Conservation (phyloP, 148 eudicot species). For the Rhododendron molle region DNA sequence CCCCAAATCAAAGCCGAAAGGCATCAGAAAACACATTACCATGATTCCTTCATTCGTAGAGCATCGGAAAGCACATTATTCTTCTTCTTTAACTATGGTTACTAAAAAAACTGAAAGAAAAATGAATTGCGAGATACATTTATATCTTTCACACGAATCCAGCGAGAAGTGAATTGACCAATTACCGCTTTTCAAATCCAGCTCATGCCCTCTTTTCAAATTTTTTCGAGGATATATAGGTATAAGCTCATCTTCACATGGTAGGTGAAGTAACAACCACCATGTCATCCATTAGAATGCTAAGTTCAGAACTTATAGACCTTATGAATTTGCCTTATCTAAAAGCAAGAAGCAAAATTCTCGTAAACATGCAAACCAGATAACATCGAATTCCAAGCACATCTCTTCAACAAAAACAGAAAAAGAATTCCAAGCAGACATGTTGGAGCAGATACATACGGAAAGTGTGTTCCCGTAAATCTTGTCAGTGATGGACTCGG, state of each 20-base stretch:
- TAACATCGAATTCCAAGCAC: background rate
- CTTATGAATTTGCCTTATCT: background rate
- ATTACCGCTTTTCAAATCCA: background rate
- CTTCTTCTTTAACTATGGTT: too few relatives aligned
- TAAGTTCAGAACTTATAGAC: background rate
- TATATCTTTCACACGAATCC: background rate
- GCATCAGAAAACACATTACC: background rate
- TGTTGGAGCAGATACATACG: slow-evolving; percentile 40
- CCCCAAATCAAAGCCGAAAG: too few relatives aligned
- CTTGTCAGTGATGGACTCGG: slow-evolving; percentile 97
- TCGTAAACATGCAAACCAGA: background rate
- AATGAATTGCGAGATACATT: background rate
- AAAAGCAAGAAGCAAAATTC: background rate
- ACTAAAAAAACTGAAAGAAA: background rate
- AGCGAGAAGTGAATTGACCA: background rate
- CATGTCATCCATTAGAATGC: too few relatives aligned
- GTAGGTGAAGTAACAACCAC: background rate
- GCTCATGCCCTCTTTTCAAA: background rate
- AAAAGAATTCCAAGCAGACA: slow-evolving; percentile 2
- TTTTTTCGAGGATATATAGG: background rate
- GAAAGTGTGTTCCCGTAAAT: slow-evolving; percentile 97
- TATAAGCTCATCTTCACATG: background rate
- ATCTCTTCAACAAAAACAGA: background rate
- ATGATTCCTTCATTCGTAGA: background rate
- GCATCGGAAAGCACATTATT: background rate